Evolutionary conservation across 805 yeast species (phyloP), one percentile per base, ranked within the genome.

Genomic region (Debaryomyces tyrocola): DNA sequence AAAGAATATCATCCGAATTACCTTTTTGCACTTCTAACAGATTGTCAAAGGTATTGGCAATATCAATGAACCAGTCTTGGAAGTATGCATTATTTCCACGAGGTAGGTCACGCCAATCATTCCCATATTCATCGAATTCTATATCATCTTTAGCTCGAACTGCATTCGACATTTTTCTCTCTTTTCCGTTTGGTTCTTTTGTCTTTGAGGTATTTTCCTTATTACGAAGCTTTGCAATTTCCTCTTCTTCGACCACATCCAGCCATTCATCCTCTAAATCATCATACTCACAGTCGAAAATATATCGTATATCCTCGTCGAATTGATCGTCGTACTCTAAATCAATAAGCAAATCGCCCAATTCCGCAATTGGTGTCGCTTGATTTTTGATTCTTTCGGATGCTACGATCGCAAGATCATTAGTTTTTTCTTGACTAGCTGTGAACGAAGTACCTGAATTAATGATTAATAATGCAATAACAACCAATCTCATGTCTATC

Each of bases 31-130:
- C 29, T 15, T 10, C 18, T 10, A 27, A 12, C 24, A 59, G 49
- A 14, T 41, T 35, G 12, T 61, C 56, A 45, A 46, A 59, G 37
- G 53, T 52, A 0, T 43, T 45, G 17, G 57, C 49, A 27, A 50
- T 40, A 17, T 51, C 50, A 20, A 57, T 18, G 42, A 64, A 66
- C 46, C 55, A 50, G 2, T 45, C 48, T 10, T 56, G 53, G 44
- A 53, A 62, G 8, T 52, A 41, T 10, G 66, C 62, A 57, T 85
- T 85, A 1, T 69, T 69, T 2, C 81, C 87, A 41, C 90, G 66
- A 2, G 87, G 85, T 10, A 83, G 70, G 60, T 84, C 90, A 54
- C 90, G 67, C 88, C 90, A 84, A 63, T 85, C 90, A 31, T 79
- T 69, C 0, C 88, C 89, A 39, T 71, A 60, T 21, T 78, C 75